Percentiles rank a stretch among this genome's conserved stretches.
phyloP scores from a whole-genome alignment of 2,329 filamentous ascomycete genomes.

The Proliferodiscus dingleyae region DNA sequence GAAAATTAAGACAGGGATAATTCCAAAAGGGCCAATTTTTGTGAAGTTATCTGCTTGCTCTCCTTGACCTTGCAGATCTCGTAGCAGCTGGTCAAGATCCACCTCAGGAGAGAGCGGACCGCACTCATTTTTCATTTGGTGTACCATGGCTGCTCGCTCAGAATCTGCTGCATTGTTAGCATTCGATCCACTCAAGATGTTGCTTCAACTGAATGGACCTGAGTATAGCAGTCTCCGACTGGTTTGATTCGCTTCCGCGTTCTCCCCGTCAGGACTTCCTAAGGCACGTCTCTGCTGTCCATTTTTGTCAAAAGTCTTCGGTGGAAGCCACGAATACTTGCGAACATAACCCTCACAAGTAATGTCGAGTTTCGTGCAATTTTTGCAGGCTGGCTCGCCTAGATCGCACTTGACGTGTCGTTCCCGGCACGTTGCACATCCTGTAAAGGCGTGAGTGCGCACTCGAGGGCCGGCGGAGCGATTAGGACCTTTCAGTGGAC shows the following conservation, averaged over 20 bases:
- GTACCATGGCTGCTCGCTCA: conserved; percentile 8
- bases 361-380: conserved; percentile 11
- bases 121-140: conserved; percentile 13
- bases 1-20: conserved; percentile 1
- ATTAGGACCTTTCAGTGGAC: too few species aligned
- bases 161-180: conserved; percentile 2
- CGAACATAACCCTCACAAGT: conserved; percentile 12
- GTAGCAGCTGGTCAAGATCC: conserved; percentile 10
- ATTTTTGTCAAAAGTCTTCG: conserved; percentile 4
- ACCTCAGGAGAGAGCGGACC: conserved; percentile 5
- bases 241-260: conserved; percentile 7
- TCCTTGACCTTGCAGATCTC: conserved; percentile 3
- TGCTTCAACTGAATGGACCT: background rate
- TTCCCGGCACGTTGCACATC: conserved; percentile 13
- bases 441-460: conserved; percentile 15
- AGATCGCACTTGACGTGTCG: conserved; percentile 17
- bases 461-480: conserved; percentile 2
- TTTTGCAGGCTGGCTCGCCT: conserved; percentile 10
- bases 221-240: conserved; percentile 4
- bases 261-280: background rate
- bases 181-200: background rate
- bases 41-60: conserved; percentile 1
- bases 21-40: conserved; percentile 11
- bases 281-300: background rate
- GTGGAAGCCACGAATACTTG: conserved; percentile 13